Evolutionary conservation across 2,329 filamentous ascomycete species (phyloP), one percentile per base, ranked within the genome.

Genomic region (Biscogniauxia mediterranea): DNA sequence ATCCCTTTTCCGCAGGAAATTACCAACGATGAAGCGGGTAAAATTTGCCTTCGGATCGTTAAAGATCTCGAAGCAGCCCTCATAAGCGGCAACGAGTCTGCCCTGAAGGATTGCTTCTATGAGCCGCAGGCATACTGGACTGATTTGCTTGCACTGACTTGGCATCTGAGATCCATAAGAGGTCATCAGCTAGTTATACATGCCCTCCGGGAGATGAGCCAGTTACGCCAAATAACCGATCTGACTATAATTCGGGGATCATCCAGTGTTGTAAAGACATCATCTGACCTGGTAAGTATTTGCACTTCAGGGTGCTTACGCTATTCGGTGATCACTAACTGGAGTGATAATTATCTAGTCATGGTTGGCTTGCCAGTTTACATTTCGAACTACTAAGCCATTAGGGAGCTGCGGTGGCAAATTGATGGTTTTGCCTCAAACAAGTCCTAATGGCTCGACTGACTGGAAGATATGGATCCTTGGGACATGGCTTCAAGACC

Each of bases 381-480:
- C 59, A 0, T 78, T 78, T 59, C 64, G 61, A 26, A 79, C 77
- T 0, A 38, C 4, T 0, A 67, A 65, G 0, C 76, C 76, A 0
- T 69, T 60, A 1, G 71, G 72, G 0, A 68, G 19, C 0, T 75
- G 75, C 54, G 64, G 61, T 1, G 77, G 76, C 0, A 73, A 70
- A 15, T 53, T 77, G 8, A 54, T 75, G 13, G 60, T 79, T 0
- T 52, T 79, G n/a, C 42, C 73, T 6, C 28, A 32, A 57, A 28
- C 1, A 46, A 58, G 54, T 19, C 7, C 20, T n/a, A 32, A 15
- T 20, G 23, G 19, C 7, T 21, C 15, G 23, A 23, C 23, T 15
- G 52, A 8, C n/a, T 77, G 75, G 74, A 77, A 73, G 63, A 74
- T 77, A 19, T 77, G 75, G 75, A 60, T 67, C 0, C 55, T 77